A percentile compares a stretch with the other conserved stretches of the same genome.
phyloP scores from a whole-genome alignment of 2,329 filamentous ascomycete genomes.

The Pseudocercospora fuligena region DNA sequence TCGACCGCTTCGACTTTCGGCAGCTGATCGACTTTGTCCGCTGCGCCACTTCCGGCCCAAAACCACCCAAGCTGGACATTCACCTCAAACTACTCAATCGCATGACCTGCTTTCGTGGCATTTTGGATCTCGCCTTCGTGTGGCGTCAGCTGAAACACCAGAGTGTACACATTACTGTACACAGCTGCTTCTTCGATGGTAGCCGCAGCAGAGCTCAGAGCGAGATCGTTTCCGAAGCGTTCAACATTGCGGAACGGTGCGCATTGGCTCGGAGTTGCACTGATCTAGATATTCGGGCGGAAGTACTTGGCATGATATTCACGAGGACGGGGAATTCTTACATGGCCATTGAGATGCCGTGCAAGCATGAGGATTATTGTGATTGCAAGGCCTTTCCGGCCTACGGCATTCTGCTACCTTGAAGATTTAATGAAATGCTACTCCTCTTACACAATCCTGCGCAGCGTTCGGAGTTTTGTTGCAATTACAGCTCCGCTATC shows the following conservation, averaged over 20 bases:
- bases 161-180: not conserved
- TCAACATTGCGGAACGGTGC: not conserved
- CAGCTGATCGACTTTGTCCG: conserved; percentile 12
- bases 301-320: too few relatives aligned
- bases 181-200: conserved; percentile 2
- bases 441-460: too few relatives aligned
- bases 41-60: conserved; percentile 11
- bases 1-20: conserved; percentile 16
- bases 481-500: too few relatives aligned
- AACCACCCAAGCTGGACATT: conserved; percentile 3
- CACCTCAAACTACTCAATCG: conserved; percentile 12
- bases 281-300: too few relatives aligned
- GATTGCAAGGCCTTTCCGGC: too few relatives aligned
- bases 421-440: too few relatives aligned
- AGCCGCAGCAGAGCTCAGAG: not conserved
- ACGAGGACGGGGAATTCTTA: too few relatives aligned
- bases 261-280: not conserved
- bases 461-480: too few relatives aligned
- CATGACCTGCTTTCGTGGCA: conserved; percentile 17
- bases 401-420: too few relatives aligned
- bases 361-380: too few relatives aligned
- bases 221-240: not conserved
- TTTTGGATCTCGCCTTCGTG: conserved; percentile 4
- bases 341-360: too few relatives aligned
- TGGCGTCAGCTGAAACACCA: conserved; percentile 11